Base-by-base conservation (phyloP, 305 asterid species). In the Salvia sclarea region DNA sequence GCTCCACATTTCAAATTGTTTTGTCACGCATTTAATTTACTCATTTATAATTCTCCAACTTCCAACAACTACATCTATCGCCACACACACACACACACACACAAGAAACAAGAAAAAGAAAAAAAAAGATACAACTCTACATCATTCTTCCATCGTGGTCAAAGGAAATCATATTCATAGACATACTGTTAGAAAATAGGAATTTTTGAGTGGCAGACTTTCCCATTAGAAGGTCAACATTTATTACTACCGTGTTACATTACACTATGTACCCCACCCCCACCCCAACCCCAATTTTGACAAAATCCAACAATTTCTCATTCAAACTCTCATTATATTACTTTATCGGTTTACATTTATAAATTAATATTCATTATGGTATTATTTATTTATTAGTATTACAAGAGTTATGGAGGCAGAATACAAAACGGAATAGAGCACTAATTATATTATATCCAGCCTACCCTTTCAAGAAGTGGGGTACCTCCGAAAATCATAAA, bases 21-120 rank as follows among this genome's bases (percentile, higher is more conserved):
- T 30, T n/a, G 24, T n/a, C 2, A 9, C 45, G 45, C 64, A 57
- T 57, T 30, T 17, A 56, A 56, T 33, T 30, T 20, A 35, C 11
- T 40, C 30, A 59, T 59, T 37, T 12, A 60, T 20, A 60, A 4
- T 60, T 5, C 31, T 33, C 64, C 64, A 58, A 31, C 47, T 33
- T 58, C 64, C 64, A 58, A 31, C 64, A 33, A 31, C 63, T 13
- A 54, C 60, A 54, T 12, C 55, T 18, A 48, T 48, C 13, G 18
- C 17, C 50, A 3, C 18, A 17, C 52, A 33, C 38, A 25, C 31
- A 25, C 31, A 25, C 31, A 25, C 31, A 25, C 31, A 25, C 31
- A 25, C 31, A 25, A 25, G 31, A 25, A 25, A 25, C 20, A 11
- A 22, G 5, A 22, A 3, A 52, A 52, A 20, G 2, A 45, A 45